Evolutionary conservation across 2,329 filamentous ascomycete species (phyloP).

Genomic region (Metarhizium robertsii): DNA sequence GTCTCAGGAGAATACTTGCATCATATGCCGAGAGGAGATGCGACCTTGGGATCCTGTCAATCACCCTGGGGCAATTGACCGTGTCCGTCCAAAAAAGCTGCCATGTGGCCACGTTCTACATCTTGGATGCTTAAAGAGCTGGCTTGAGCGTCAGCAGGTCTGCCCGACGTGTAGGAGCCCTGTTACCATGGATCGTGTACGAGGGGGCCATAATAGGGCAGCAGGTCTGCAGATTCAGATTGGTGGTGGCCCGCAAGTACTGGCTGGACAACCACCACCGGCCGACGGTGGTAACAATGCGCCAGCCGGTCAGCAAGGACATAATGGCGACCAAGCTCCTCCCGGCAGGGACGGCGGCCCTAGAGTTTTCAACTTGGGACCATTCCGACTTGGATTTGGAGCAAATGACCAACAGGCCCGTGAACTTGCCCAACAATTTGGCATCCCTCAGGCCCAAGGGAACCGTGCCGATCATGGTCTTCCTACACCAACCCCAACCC

Average conservation of each 20-base stretch:
- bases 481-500: constrained; percentile 11
- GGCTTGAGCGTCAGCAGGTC: constrained; percentile 94
- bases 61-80: constrained; percentile 65
- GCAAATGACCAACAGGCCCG: constrained; percentile 58
- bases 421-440: constrained; percentile 57
- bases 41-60: constrained; percentile 55
- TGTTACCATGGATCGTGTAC: constrained; percentile 38
- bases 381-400: constrained; percentile 67
- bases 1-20: constrained; percentile 81
- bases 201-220: constrained; percentile 16
- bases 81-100: constrained; percentile 85
- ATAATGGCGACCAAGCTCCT: constrained; percentile 10
- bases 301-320: constrained; percentile 6
- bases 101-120: constrained; percentile 95
- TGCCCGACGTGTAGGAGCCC: constrained; percentile 89
- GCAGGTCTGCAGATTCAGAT: constrained; percentile 22
- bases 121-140: constrained; percentile 88
- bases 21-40: constrained; percentile 97
- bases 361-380: constrained; percentile 63
- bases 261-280: constrained; percentile 5
- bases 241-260: constrained; percentile 13
- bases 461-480: constrained; percentile 12
- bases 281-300: constrained; percentile 7
- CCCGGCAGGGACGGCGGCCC: constrained; percentile 29
- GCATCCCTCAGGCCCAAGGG: constrained; percentile 26